Evolutionary conservation across 2,329 filamentous ascomycete genomes (phyloP).

Genomic region (Fusarium sp.): DNA sequence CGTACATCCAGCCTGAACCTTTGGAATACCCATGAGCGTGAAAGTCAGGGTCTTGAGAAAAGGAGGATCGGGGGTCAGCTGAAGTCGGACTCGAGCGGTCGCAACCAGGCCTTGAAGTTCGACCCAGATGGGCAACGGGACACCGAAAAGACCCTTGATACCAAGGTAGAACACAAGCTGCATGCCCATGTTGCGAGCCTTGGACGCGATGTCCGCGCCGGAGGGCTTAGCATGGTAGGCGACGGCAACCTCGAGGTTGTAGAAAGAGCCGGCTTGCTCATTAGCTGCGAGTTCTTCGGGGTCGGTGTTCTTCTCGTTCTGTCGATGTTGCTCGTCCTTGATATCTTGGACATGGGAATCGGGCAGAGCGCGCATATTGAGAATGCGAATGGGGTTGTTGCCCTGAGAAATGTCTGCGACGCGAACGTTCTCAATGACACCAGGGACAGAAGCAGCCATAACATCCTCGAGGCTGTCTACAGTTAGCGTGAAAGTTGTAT

Average conservation of each 20-base stretch:
- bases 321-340: conserved; percentile 83
- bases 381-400: conserved; percentile 87
- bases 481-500: conserved; percentile 15
- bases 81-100: conserved; percentile 85
- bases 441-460: conserved; percentile 95
- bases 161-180: conserved; percentile 95
- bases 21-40: conserved; percentile 93
- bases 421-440: conserved; percentile 92
- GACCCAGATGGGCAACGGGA: conserved; percentile 89
- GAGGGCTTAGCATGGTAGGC: conserved; percentile 91
- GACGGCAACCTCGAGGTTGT: conserved; percentile 91
- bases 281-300: conserved; percentile 89
- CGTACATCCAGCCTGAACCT: conserved; percentile 89
- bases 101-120: conserved; percentile 93
- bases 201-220: conserved; percentile 78
- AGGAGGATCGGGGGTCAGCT: conserved; percentile 90
- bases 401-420: conserved; percentile 97
- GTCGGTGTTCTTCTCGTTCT: conserved; percentile 86
- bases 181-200: conserved; percentile 97
- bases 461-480: conserved; percentile 73
- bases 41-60: conserved; percentile 94
- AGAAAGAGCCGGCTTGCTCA: conserved; percentile 91
- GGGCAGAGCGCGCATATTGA: conserved; percentile 86
- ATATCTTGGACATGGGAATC: conserved; percentile 86
- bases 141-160: conserved; percentile 88